Base-by-base conservation (phyloP, 345 rosid species). In the Brassica rapa region DNA sequence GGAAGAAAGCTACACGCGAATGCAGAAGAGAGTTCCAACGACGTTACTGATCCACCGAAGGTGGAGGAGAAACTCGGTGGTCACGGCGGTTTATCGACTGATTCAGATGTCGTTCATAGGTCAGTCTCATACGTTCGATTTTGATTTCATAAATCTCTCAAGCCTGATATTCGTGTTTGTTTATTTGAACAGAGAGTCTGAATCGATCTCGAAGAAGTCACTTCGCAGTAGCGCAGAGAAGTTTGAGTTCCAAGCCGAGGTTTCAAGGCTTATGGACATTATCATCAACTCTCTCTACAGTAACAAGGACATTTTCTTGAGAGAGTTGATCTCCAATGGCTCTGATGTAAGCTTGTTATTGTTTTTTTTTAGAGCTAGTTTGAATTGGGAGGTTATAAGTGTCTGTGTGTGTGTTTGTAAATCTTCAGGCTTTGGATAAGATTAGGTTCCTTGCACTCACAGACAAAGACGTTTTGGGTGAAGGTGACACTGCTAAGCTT, bases 171-270 rank as follows among this genome's bases (percentile, higher is more conserved):
- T 68, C 1, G 24, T 2, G 4, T 80, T 82, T 21, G 27, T 25
- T 25, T 25, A 25, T 2, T 77, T 67, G 32, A 8, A 8, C 71
- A 95, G 99, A 85, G 99, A 95, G 79, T 74, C 94, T 43, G 99
- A 93, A 80, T 95, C 99, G 62, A 95, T 95, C 75, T 94, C 98
- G 25, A 88, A 83, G 86, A 93, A 87, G 79, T 79, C 96, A 1
- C 93, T 95, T 74, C 98, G 99, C 10, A 80, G 71, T 71, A 87
- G 68, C 81, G 98, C 93, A 80, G 94, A 93, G 90, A 95, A 90
- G 84, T 95, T 91, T 82, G 90, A 93, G 86, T 95, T 94, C 86
- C 99, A 95, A 74, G 99, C 99, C 49, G 99, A 95, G 90, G 99
- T 93, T 61, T 95, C 99, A 71, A 88, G 99, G 88, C 99, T 91